These are phyloP conservation scores for Pythium diclinum DNA, from an alignment of 352 stramenopile genomes.

Conservation along the genomic window DNA sequence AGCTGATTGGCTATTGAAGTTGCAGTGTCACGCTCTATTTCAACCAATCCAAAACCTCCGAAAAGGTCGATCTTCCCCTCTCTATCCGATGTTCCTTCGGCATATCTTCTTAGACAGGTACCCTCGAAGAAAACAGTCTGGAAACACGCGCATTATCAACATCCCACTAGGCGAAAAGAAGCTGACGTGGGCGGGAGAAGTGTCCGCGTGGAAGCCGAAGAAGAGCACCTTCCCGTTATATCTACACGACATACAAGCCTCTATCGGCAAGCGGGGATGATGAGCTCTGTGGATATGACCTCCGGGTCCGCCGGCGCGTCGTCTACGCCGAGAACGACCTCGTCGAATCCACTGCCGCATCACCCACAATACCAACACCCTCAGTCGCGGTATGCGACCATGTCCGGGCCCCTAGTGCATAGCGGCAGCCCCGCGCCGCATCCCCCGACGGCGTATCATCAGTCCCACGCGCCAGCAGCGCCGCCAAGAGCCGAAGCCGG, in stretches of 20 bases:
- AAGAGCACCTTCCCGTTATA: conserved; percentile 1
- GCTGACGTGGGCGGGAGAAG: background rate
- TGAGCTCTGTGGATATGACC: conserved; percentile 30
- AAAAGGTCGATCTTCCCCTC: background rate
- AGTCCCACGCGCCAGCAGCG: conserved; percentile 6
- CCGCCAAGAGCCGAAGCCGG: conserved; percentile 37
- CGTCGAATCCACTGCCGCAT: conserved; percentile 12
- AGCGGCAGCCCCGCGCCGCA: conserved; percentile 19
- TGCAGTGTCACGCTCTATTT: conserved; percentile 19
- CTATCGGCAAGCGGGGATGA: conserved; percentile 22
- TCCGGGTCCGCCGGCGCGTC: conserved; percentile 19
- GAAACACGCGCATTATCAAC: conserved; percentile 15
- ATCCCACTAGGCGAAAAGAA: background rate
- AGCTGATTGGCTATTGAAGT: conserved; percentile 26
- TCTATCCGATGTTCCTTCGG: conserved; percentile 16
- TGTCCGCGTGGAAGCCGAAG: background rate
- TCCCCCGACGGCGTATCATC: conserved; percentile 1
- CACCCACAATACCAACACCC: conserved; percentile 1
- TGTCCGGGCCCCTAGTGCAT: background rate
- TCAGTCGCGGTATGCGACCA: conserved; percentile 13
- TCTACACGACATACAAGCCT: background rate
- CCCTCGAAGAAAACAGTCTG: conserved; percentile 24
- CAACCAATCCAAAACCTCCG: conserved; percentile 11
- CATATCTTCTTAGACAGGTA: conserved; percentile 13
- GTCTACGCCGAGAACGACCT: conserved; percentile 15